Percentiles rank a stretch among this genome's conserved stretches.
Evolutionary conservation across 352 stramenopile genomes (phyloP).

Genomic region (Phytophthora syringae): DNA sequence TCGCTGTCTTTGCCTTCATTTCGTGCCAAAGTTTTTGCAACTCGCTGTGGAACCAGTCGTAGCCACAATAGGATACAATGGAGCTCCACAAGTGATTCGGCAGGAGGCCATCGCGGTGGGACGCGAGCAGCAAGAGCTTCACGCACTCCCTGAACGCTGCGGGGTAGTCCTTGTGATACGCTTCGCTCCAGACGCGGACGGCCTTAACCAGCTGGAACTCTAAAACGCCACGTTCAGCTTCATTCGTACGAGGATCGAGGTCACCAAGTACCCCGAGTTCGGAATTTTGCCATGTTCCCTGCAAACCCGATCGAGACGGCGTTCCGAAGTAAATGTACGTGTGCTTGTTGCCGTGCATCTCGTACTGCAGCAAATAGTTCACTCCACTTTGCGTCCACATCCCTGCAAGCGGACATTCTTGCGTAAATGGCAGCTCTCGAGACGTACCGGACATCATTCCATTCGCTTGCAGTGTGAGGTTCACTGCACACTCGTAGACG

Average conservation of each 20-base stretch:
- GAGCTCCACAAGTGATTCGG: conserved; percentile 50
- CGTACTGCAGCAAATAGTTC: conserved; percentile 61
- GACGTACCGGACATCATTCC: conserved; percentile 54
- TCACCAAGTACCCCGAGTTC: conserved; percentile 26
- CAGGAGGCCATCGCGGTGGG: conserved; percentile 33
- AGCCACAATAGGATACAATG: conserved; percentile 53
- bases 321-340: conserved; percentile 62
- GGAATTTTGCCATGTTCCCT: conserved; percentile 65
- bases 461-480: conserved; percentile 44
- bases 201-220: conserved; percentile 43
- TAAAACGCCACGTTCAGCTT: conserved; percentile 46
- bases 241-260: conserved; percentile 24
- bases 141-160: conserved; percentile 43
- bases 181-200: conserved; percentile 46
- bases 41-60: conserved; percentile 47
- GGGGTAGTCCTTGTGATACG: conserved; percentile 51
- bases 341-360: conserved; percentile 53
- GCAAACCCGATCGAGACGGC: conserved; percentile 41
- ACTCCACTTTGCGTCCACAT: conserved; percentile 52
- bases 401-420: conserved; percentile 53
- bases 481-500: conserved; percentile 62
- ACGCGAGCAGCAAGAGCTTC: conserved; percentile 45
- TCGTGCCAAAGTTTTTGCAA: conserved; percentile 2
- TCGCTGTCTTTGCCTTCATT: conserved; percentile 17
- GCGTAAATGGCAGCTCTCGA: conserved; percentile 56